Evolutionary conservation across 768 basidiomycete genomes (phyloP).

Genomic region (Tulasnella sp.): DNA sequence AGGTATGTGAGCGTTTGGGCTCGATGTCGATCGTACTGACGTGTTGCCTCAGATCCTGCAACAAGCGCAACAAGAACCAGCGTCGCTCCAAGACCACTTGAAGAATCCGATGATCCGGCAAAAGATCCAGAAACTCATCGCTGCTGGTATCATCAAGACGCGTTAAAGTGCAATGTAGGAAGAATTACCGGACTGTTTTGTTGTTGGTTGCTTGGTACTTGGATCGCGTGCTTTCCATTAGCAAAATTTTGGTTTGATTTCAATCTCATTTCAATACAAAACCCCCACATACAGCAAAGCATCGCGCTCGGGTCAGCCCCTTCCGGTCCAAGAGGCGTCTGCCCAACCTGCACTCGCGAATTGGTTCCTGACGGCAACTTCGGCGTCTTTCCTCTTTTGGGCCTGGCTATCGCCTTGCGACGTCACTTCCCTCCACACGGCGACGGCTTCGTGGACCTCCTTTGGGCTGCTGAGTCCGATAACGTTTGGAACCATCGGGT

Average conservation of each 20-base stretch:
- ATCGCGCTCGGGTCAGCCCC: too few relatives aligned
- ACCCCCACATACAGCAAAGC: too few relatives aligned
- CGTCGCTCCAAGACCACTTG: conserved; percentile 89
- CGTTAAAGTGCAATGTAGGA: too few relatives aligned
- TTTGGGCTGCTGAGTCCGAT: conserved; percentile 54
- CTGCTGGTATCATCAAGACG: conserved; percentile 87
- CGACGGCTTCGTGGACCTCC: conserved; percentile 66
- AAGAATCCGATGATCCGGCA: conserved; percentile 70
- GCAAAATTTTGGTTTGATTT: too few relatives aligned
- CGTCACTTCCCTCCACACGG: conserved; percentile 51
- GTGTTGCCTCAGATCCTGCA: conserved; percentile 49
- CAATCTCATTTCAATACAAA: too few relatives aligned
- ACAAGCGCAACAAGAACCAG: conserved; percentile 83
- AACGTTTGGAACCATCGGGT: conserved; percentile 42
- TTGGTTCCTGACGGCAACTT: conserved; percentile 32
- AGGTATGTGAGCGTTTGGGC: conserved; percentile 21
- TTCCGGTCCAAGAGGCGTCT: conserved; percentile 71
- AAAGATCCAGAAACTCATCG: conserved; percentile 83
- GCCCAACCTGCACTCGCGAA: conserved; percentile 42
- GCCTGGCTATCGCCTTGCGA: conserved; percentile 24
- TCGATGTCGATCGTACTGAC: neutral
- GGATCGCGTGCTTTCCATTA: too few relatives aligned
- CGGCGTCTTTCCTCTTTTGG: conserved; percentile 32
- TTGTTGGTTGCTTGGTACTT: too few relatives aligned
- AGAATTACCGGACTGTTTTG: too few relatives aligned